phyloP scores from a whole-genome alignment of 805 yeast species.

The Cephaloascus albidus region DNA sequence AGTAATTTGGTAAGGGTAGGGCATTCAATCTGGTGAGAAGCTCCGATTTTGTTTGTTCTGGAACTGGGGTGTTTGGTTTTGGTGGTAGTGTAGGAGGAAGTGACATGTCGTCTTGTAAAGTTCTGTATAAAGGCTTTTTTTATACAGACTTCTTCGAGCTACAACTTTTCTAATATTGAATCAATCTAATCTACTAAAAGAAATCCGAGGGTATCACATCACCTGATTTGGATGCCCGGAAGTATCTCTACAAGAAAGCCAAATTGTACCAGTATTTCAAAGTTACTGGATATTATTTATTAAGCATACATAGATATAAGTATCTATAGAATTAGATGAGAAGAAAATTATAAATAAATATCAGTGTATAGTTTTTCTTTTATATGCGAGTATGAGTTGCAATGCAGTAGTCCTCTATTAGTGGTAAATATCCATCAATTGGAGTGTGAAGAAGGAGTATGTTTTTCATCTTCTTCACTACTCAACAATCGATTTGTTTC shows the following conservation, averaged over 20 bases:
- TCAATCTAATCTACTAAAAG: no score
- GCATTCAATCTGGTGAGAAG: slow-evolving; percentile 5
- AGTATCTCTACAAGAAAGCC: no score
- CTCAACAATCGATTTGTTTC: slow-evolving; percentile 1
- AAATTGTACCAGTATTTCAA: no score
- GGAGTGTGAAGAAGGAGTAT: not conserved
- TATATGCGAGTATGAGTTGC: no score
- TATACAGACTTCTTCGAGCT: no score
- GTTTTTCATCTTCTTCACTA: not conserved
- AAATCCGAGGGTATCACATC: no score
- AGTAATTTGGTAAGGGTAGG: slow-evolving; percentile 17
- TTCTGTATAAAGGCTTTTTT: not conserved
- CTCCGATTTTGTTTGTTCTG: not conserved
- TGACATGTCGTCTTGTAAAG: not conserved
- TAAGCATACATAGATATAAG: no score
- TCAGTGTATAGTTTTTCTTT: not conserved
- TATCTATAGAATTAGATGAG: no score
- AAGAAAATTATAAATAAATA: not conserved
- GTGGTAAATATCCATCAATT: not conserved
- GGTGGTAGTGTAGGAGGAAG: slow-evolving; percentile 1
- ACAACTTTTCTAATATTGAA: no score
- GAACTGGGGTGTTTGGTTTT: not conserved
- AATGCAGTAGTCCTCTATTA: not conserved
- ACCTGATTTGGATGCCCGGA: no score
- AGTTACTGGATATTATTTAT: no score